Evolutionary conservation across 192 early-diverging fungal species (phyloP), one percentile per base, ranked within the genome.

Genomic region (Geosiphon pyriformis): DNA sequence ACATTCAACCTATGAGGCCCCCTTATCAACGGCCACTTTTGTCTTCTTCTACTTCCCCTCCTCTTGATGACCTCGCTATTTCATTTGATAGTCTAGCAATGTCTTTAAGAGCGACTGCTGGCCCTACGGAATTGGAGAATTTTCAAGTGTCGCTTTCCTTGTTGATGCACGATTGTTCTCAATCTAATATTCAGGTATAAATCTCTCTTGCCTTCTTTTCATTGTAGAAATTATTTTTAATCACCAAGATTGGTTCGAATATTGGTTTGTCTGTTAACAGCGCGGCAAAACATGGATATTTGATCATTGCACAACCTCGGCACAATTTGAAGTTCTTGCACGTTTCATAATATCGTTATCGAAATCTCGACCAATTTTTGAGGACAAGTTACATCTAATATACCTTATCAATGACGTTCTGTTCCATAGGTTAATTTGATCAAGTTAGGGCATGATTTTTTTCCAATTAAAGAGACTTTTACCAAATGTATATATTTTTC

Each of bases 121-220:
- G 64, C 15, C 64, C 64, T 4, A 26, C 22, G 37, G 64, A 66
- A 29, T 25, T 66, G 29, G 64, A 66, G 26, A 54, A 55, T 55
- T 66, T 66, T 66, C 64, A 55, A 17, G 17, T 52, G 23, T 55
- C 50, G n/a, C 61, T 83, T 4, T 70, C 74, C 30, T 65, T 76
- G 75, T 68, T 80, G 31, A 81, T 83, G 72, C 70, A 66, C 26
- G 81, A 83, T 37, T 83, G 81, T 49, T 83, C 81, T 22, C 76
- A 78, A 55, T 75, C 77, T 0, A 80, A 83, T 58, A 81, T 83
- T 56, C 77, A 83, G 67, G 81, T 81, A 29, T n/a, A n/a, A n/a
- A 17, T 17, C 18, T 52, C n/a, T 10, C 2, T 32, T 51, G 48
- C 25, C 8, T 34, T 33, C 27, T 50, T 49, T 49, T 47, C 12